Evolutionary conservation across 352 stramenopile species (phyloP).

Genomic region (Globisporangium spiculum): DNA sequence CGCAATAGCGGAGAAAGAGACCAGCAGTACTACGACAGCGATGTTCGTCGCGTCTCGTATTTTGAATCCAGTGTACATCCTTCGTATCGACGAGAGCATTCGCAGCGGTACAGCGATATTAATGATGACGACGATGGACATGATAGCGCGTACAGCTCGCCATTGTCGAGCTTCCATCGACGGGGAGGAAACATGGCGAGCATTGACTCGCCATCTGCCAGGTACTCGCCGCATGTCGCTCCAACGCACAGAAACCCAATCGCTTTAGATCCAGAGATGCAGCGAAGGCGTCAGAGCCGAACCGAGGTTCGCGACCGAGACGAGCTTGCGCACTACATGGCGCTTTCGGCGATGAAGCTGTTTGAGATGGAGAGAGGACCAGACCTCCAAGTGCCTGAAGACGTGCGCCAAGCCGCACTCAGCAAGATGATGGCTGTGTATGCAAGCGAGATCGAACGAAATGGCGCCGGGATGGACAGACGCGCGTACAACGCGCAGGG

Average conservation of each 20-base stretch:
- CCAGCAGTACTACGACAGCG: conserved; percentile 6
- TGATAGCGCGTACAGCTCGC: neutral
- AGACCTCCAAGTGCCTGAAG: conserved; percentile 42
- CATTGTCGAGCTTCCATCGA: conserved; percentile 4
- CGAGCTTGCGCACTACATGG: conserved; percentile 59
- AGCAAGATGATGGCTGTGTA: conserved; percentile 81
- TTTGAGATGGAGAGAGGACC: conserved; percentile 65
- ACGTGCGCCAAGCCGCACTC: conserved; percentile 54
- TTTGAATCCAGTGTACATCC: neutral
- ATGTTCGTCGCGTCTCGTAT: neutral
- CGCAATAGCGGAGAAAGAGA: conserved; percentile 1
- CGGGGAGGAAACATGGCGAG: neutral
- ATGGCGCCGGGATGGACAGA: conserved; percentile 16
- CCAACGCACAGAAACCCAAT: neutral
- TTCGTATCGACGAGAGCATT: conserved; percentile 2
- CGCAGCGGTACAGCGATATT: conserved; percentile 7
- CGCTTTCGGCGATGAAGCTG: conserved; percentile 72
- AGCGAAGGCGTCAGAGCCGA: conserved; percentile 3
- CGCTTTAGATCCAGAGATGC: conserved; percentile 2
- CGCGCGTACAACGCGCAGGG: neutral
- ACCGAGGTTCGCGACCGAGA: conserved; percentile 18
- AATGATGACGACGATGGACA: neutral
- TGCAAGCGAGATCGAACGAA: conserved; percentile 61
- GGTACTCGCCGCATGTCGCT: conserved; percentile 1
- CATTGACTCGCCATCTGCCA: neutral